Percentiles rank a stretch among this genome's conserved stretches.
phyloP scores from a whole-genome alignment of 164 flowering plant genomes.

The Paratinospora sagittata region DNA sequence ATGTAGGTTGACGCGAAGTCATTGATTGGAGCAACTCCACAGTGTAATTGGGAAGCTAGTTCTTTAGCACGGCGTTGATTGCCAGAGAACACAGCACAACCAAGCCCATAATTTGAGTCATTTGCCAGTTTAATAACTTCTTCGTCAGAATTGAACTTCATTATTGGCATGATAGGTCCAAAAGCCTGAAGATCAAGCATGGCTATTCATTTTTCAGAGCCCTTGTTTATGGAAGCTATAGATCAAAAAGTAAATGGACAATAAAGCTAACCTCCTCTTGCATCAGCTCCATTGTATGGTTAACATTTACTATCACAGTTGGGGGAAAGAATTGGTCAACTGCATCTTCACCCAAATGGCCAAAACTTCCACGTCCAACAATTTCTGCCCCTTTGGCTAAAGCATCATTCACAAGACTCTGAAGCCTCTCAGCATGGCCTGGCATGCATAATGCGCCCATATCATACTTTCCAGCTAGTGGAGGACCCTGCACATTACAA shows the following conservation, averaged over 20 bases:
- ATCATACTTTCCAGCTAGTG: constrained; percentile 80
- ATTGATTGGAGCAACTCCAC: constrained; percentile 91
- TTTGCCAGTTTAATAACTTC: constrained; percentile 82
- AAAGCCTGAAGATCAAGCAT: constrained; percentile 50
- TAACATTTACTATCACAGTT: constrained; percentile 74
- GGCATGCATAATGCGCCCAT: constrained; percentile 97
- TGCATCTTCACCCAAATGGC: constrained; percentile 79
- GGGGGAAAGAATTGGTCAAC: constrained; percentile 97
- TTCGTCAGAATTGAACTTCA: constrained; percentile 85
- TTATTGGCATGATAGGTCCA: constrained; percentile 98
- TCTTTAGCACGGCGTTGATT: constrained; percentile 64
- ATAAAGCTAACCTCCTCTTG: constrained; percentile 84
- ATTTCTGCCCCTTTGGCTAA: constrained; percentile 88
- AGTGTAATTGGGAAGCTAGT: constrained; percentile 76
- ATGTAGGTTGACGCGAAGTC: constrained; percentile 90
- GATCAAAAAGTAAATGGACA: neutral
- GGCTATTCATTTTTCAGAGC: constrained; percentile 4
- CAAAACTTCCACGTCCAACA: constrained; percentile 86
- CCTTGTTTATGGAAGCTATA: neutral
- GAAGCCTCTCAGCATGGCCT: constrained; percentile 91
- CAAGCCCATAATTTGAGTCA: constrained; percentile 84
- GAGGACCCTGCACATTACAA: constrained; percentile 70
- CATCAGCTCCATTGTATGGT: constrained; percentile 88
- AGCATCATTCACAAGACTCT: constrained; percentile 80
- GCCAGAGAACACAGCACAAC: constrained; percentile 97